Evolutionary conservation across 2,329 filamentous ascomycete species (phyloP), one percentile per base, ranked within the genome.

Genomic region (Alternaria hordeiaustralica): DNA sequence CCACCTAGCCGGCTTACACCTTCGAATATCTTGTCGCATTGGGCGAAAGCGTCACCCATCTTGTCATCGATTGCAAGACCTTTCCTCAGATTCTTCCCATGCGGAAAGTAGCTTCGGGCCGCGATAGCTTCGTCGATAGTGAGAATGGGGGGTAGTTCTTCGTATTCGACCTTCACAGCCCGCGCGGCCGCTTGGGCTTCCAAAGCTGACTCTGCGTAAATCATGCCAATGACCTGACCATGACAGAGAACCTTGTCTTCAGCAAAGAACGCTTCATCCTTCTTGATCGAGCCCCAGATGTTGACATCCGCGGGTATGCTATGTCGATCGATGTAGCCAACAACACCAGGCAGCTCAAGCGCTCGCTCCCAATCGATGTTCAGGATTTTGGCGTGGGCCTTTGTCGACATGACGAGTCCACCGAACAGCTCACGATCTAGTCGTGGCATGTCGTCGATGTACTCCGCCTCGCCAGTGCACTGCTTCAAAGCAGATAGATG

Each of bases 61-160:
- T 94, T 75, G 15, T 73, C 73, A 6, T 75, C 61, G 26, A 80
- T 70, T 3, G 77, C 78, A 10, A 76, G 89, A 5, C 95, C 95
- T 62, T 91, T 93, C 74, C 92, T 91, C 71, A 98, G 92, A 72
- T 90, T 90, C 43, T 90, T 87, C 72, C 88, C 92, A 72, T 93
- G 92, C 2, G 91, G 86, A 75, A 93, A 96, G 80, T 92, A 97
- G 72, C 93, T 97, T 63, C 94, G 87, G 47, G 92, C 87, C 72
- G 93, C 91, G 49, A 98, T 97, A 1, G 95, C 95, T 75, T 98
- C 94, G 75, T 98, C 95, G 64, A 98, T 98, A 0, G 92, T 95
- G 68, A 97, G 89, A 25, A 98, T 90, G 0, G 92, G 88, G 0
- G 93, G 92, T 2, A 97, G 83, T 23, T 95, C 93, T 78, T 97